Percentiles rank a stretch among this genome's conserved stretches.
Evolutionary conservation across 768 basidiomycete species (phyloP).

Genomic region (Suillus occidentalis): DNA sequence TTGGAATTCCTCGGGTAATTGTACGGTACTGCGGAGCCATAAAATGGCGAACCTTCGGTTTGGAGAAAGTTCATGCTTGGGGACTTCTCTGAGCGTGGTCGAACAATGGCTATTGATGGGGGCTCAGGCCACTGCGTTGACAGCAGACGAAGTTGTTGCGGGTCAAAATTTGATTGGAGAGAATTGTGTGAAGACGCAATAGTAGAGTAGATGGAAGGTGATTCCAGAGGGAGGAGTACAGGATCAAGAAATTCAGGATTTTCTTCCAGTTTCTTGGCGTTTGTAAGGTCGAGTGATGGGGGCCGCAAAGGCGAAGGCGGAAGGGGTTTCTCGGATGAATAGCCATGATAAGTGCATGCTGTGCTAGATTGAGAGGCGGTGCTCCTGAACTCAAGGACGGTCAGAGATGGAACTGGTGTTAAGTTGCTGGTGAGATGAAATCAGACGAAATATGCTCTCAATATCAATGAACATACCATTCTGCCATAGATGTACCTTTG

Average conservation of each 20-base stretch:
- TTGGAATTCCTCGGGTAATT: background rate
- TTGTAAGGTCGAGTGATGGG: slow-evolving; percentile 7
- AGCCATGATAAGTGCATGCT: slow-evolving; percentile 10
- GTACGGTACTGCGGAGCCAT: slow-evolving; percentile 3
- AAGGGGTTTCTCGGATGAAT: slow-evolving; percentile 10
- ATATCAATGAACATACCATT: background rate
- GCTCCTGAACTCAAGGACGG: slow-evolving; percentile 26
- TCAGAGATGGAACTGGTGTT: slow-evolving; percentile 17
- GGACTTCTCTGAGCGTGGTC: slow-evolving; percentile 9
- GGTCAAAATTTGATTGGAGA: slow-evolving; percentile 28
- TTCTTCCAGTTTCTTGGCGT: slow-evolving; percentile 10
- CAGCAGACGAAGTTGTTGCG: slow-evolving; percentile 10
- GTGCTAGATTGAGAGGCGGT: slow-evolving; percentile 11
- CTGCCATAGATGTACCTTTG: background rate
- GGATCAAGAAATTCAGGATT: slow-evolving; percentile 16
- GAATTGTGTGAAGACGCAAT: slow-evolving; percentile 35
- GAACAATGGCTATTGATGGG: slow-evolving; percentile 19
- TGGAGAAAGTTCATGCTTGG: slow-evolving; percentile 8
- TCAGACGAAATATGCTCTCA: slow-evolving; percentile 11
- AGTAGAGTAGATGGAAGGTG: slow-evolving; percentile 20
- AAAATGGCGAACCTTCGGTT: slow-evolving; percentile 1
- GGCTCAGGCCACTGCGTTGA: slow-evolving; percentile 23
- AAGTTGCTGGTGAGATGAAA: slow-evolving; percentile 13
- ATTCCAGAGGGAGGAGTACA: slow-evolving; percentile 21
- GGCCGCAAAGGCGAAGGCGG: slow-evolving; percentile 7